Base-by-base conservation (phyloP, 768 basidiomycete genomes). In the Amanita subjunquillea region DNA sequence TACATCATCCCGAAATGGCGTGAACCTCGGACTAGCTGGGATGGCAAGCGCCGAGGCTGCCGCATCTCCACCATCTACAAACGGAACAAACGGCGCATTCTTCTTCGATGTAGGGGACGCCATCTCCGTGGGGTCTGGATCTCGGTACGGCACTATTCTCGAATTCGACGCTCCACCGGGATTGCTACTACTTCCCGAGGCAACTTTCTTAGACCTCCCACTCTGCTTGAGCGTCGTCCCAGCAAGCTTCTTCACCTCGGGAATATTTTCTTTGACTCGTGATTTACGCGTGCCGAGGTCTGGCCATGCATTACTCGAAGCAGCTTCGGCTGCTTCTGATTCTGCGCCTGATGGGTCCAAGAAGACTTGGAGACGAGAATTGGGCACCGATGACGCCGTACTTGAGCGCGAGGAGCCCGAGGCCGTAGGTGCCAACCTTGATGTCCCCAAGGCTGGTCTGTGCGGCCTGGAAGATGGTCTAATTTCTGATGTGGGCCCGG, bases 281-380 rank as follows among this genome's bases (percentile, higher is more conserved):
- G 81, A 75, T 63, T 85, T 86, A 59, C 87, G 85, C 54, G 87
- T 82, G 17, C 86, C 88, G 2, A 91, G 63, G 54, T 90, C 87
- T 29, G 78, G 75, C 77, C 83, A 91, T 13, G 78, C 69, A 49
- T 76, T 77, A 8, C 66, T 57, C 46, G 66, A 58, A 5, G 15
- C 39, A n/a, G 63, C 66, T 20, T 72, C 68, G 7, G 71, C 72
- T 10, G 72, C 67, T 45, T 74, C 70, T 2, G 75, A 69, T 43
- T 73, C 73, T 40, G 69, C 66, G 37, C 79, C 83, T 4, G 75
- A 67, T 10, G 85, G 82, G 60, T 90, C 88, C n/a, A 85, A 74
- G 62, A 87, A 89, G 29, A 90, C 69, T 56, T 79, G 80, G 49
- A 90, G 67, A 36, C 79, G 78, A 13, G 74, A 68, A 55, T 85